These are phyloP conservation scores for Saccharomyces mikatae DNA, from an alignment of 805 yeast species.

Conservation along the genomic window DNA sequence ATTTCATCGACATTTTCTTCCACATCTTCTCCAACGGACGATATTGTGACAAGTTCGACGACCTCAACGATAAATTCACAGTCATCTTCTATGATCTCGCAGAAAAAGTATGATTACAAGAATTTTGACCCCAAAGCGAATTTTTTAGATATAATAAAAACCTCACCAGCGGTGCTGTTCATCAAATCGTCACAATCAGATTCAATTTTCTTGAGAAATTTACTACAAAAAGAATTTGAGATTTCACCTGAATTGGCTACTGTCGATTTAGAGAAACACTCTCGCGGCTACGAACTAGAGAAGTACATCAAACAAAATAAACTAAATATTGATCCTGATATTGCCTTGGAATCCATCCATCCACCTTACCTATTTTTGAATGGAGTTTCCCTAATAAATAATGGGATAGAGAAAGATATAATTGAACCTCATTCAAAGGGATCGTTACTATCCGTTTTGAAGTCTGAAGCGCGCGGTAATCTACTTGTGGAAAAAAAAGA, in stretches of 20 bases:
- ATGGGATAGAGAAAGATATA: slow-evolving; percentile 11
- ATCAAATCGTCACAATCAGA: slow-evolving; percentile 51
- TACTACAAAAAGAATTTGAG: slow-evolving; percentile 54
- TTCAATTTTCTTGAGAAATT: slow-evolving; percentile 56
- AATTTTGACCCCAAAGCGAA: slow-evolving; percentile 1
- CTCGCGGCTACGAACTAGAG: slow-evolving; percentile 65
- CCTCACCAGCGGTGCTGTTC: slow-evolving; percentile 62
- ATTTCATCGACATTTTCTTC: not conserved
- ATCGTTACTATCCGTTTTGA: slow-evolving; percentile 12
- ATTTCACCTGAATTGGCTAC: slow-evolving; percentile 63
- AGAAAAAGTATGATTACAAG: not conserved
- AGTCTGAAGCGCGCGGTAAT: slow-evolving; percentile 14
- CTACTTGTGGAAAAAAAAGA: slow-evolving; percentile 15
- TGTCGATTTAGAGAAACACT: slow-evolving; percentile 75
- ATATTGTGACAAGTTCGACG: not conserved
- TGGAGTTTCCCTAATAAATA: slow-evolving; percentile 17
- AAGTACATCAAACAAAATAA: slow-evolving; percentile 37
- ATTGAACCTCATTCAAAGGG: slow-evolving; percentile 12
- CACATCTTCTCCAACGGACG: not conserved
- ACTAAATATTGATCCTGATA: slow-evolving; percentile 1
- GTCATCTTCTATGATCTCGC: not conserved
- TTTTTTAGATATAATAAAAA: slow-evolving; percentile 45
- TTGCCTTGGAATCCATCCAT: not conserved
- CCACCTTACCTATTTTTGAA: slow-evolving; percentile 24
- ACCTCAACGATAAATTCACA: not conserved